A percentile compares a stretch with the other conserved stretches of the same genome.
Conservation (phyloP, 177 flowering plant species). For the Telopea speciosissima region DNA sequence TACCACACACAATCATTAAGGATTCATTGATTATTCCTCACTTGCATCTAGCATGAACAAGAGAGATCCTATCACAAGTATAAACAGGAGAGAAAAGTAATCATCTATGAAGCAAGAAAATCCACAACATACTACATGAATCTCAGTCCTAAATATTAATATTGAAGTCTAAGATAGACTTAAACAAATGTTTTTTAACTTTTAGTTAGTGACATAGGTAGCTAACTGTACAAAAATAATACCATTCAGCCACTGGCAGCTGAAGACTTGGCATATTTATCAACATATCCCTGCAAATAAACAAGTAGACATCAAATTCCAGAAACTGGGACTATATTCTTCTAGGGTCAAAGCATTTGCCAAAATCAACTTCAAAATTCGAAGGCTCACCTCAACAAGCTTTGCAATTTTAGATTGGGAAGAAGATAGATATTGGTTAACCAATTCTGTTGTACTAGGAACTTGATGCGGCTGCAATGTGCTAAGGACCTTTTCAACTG, state of each 20-base stretch:
- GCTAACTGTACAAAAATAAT: slow-evolving; percentile 25
- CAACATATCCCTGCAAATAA: slow-evolving; percentile 77
- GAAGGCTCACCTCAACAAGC: slow-evolving; percentile 71
- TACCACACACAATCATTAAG: not conserved
- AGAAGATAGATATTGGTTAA: slow-evolving; percentile 54
- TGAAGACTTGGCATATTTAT: slow-evolving; percentile 62
- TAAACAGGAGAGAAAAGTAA: not conserved
- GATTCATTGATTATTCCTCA: not conserved
- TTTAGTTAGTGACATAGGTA: slow-evolving; percentile 11
- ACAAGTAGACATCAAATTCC: slow-evolving; percentile 16
- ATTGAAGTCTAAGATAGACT: slow-evolving; percentile 8
- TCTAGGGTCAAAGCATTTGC: not conserved
- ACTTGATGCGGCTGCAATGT: slow-evolving; percentile 50
- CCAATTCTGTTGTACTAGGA: slow-evolving; percentile 51
- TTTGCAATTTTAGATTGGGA: slow-evolving; percentile 65
- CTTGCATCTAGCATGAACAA: not conserved
- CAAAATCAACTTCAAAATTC: slow-evolving; percentile 8
- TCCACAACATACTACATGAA: slow-evolving; percentile 9
- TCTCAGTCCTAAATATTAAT: slow-evolving; percentile 4
- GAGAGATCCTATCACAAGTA: not conserved
- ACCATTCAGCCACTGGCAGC: slow-evolving; percentile 19
- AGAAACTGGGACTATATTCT: not conserved
- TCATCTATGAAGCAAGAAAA: not conserved
- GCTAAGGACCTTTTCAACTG: slow-evolving; percentile 75
- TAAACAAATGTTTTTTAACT: slow-evolving; percentile 11